Evolutionary conservation across 1,139 yeast species (phyloP).

Genomic region (Zhuliangozyma blackwelliae): DNA sequence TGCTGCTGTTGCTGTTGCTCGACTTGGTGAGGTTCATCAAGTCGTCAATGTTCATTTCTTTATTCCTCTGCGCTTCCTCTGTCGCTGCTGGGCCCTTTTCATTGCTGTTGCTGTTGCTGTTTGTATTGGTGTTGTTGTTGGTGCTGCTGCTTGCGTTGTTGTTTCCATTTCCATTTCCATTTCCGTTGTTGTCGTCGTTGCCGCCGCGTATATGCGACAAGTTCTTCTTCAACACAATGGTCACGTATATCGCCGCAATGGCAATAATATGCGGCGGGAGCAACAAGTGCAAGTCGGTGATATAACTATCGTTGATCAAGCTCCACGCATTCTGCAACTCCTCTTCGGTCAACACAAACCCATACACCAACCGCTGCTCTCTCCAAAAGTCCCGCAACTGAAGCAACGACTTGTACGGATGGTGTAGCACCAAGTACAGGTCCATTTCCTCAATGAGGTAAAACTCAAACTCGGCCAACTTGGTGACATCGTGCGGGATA

Average conservation of each 20-base stretch:
- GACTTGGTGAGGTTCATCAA: conserved; percentile 26
- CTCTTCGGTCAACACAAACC: conserved; percentile 49
- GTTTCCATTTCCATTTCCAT: not conserved
- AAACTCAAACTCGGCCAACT: conserved; percentile 94
- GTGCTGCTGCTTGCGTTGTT: not conserved
- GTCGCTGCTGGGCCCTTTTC: not conserved
- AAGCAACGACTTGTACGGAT: conserved; percentile 76
- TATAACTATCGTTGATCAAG: conserved; percentile 81
- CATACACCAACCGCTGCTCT: conserved; percentile 21
- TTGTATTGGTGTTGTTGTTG: not conserved
- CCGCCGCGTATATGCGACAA: conserved; percentile 17
- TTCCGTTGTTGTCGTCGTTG: conserved; percentile 3
- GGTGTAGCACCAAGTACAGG: conserved; percentile 75
- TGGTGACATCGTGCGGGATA: conserved; percentile 86
- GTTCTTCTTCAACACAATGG: conserved; percentile 54
- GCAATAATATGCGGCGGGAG: conserved; percentile 94
- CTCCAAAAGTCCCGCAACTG: conserved; percentile 51
- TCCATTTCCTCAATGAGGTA: conserved; percentile 88
- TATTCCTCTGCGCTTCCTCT: too few species aligned
- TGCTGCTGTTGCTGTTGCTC: not conserved
- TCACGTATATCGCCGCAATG: conserved; percentile 70
- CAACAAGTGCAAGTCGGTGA: conserved; percentile 77
- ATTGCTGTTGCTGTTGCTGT: conserved; percentile 1
- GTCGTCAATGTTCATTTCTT: conserved; percentile 36
- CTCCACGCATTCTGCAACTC: conserved; percentile 90